A percentile compares a stretch with the other conserved stretches of the same genome.
Evolutionary conservation across 2,329 filamentous ascomycete genomes (phyloP).

Genomic region (Microdochium paspali): DNA sequence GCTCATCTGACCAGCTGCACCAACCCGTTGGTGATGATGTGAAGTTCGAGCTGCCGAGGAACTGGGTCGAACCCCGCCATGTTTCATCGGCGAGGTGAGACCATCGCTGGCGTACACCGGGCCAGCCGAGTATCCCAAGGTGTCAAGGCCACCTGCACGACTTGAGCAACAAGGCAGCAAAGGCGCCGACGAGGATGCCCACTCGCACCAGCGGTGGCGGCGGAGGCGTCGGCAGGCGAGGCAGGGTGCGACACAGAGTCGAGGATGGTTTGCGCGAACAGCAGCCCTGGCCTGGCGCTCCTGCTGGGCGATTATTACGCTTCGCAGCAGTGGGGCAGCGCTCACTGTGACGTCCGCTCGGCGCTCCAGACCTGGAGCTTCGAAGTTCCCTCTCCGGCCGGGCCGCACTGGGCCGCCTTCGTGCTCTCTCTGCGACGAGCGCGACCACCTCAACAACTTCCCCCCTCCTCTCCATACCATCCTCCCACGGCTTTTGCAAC

Average conservation of each 20-base stretch:
- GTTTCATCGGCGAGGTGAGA: too few species aligned
- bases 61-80: too few species aligned
- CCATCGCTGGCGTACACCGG: too few species aligned
- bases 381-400: neutral
- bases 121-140: too few species aligned
- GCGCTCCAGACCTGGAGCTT: too few species aligned
- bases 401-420: neutral
- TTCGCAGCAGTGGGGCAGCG: neutral
- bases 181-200: neutral
- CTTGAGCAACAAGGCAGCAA: too few species aligned
- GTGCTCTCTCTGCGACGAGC: neutral
- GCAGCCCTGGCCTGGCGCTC: neutral
- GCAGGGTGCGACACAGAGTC: neutral
- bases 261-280: neutral
- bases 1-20: too few species aligned
- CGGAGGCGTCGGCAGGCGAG: neutral
- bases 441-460: slow-evolving; percentile 2
- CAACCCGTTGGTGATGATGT: too few species aligned
- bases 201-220: neutral
- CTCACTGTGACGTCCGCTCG: neutral
- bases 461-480: neutral
- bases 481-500: neutral
- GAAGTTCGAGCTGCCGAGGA: too few species aligned
- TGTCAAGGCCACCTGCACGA: too few species aligned
- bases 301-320: neutral